phyloP scores from a whole-genome alignment of 306 rosid genomes.

The Herpetospermum pedunculosum region DNA sequence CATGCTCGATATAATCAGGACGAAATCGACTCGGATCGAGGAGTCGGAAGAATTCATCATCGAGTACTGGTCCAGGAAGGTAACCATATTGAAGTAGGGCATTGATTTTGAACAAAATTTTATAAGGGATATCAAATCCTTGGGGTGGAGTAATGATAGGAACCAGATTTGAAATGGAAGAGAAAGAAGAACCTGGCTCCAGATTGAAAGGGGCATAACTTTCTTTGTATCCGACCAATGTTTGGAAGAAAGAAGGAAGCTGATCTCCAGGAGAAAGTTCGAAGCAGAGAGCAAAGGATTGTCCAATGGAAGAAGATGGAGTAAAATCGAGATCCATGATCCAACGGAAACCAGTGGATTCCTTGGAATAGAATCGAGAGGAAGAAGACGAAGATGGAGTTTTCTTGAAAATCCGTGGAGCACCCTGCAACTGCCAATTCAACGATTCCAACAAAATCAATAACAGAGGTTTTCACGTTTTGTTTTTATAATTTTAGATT shows the following conservation, averaged over 20 bases:
- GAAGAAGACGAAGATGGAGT: background rate
- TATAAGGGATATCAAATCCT: slow-evolving; percentile 15
- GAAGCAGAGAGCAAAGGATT: slow-evolving; percentile 19
- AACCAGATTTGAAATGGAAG: slow-evolving; percentile 13
- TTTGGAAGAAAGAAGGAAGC: slow-evolving; percentile 11
- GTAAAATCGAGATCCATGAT: slow-evolving; percentile 28
- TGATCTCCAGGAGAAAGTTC: background rate
- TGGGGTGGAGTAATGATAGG: slow-evolving; percentile 25
- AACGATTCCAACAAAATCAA: background rate
- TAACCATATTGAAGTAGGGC: slow-evolving; percentile 29
- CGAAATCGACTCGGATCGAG: slow-evolving; percentile 17
- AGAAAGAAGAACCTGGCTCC: background rate
- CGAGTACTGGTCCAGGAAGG: slow-evolving; percentile 25
- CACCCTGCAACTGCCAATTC: background rate
- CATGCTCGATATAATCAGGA: slow-evolving; percentile 17
- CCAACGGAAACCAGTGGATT: slow-evolving; percentile 1
- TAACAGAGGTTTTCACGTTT: too few relatives aligned
- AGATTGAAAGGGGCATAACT: slow-evolving; percentile 4
- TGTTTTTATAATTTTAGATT: too few relatives aligned
- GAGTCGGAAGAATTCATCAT: slow-evolving; percentile 14
- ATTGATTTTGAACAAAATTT: slow-evolving; percentile 30
- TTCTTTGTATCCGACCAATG: slow-evolving; percentile 7
- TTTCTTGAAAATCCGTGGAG: slow-evolving; percentile 2
- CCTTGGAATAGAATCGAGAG: background rate
- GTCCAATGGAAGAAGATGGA: slow-evolving; percentile 15